These are phyloP conservation scores for Scheffersomyces parashehatae DNA, from an alignment of 1,139 yeast genomes.

Conservation along the genomic window DNA sequence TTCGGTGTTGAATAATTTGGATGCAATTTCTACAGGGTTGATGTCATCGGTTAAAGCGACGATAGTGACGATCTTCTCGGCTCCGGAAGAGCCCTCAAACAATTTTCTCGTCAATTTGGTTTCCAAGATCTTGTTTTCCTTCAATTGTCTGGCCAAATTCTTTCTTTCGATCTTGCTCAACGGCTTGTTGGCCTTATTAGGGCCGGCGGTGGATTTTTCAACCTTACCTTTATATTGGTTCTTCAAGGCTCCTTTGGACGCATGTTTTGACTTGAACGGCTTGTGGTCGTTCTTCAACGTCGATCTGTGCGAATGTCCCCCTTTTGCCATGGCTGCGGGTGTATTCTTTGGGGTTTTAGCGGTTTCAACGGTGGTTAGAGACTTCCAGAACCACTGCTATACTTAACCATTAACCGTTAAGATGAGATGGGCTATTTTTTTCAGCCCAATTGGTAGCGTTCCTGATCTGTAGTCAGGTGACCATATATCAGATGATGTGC, in stretches of 20 bases:
- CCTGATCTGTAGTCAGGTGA: conserved; percentile 3
- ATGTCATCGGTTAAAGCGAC: conserved; percentile 79
- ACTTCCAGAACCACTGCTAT: no score
- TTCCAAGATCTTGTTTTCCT: conserved; percentile 66
- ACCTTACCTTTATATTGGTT: conserved; percentile 84
- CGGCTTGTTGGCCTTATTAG: conserved; percentile 31
- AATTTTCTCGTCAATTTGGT: conserved; percentile 55
- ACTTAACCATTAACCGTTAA: background rate
- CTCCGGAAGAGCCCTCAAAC: conserved; percentile 79
- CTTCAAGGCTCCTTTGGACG: conserved; percentile 86
- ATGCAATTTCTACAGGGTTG: conserved; percentile 57
- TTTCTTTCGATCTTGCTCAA: conserved; percentile 72
- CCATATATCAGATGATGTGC: background rate
- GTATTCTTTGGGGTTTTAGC: background rate
- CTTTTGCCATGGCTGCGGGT: conserved; percentile 50
- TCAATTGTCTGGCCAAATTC: conserved; percentile 77
- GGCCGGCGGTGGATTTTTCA: conserved; percentile 52
- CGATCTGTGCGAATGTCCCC: conserved; percentile 78
- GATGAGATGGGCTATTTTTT: conserved; percentile 13
- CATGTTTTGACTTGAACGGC: conserved; percentile 86
- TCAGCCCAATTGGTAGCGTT: background rate
- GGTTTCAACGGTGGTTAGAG: no score
- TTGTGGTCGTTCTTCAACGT: conserved; percentile 84
- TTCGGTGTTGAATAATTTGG: conserved; percentile 44
- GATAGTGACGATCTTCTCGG: conserved; percentile 79